Conservation (phyloP, 768 basidiomycete species). For the Amanita rubescens region DNA sequence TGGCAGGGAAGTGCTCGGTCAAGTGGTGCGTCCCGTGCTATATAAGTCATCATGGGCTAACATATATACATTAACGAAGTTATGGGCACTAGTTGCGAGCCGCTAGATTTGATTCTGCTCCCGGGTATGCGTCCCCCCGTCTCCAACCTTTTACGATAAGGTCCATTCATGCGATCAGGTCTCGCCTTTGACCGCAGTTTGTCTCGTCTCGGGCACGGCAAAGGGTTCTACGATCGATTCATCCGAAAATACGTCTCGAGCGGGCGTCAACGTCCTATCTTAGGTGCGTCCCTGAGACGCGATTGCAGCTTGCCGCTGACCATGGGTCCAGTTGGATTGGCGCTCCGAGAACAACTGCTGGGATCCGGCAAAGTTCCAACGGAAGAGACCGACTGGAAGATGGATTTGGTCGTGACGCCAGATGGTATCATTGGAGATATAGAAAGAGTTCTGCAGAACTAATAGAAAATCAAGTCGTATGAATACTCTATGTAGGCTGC, state of each 20-base stretch:
- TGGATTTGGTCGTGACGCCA: slow-evolving; percentile 53
- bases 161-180: slow-evolving; percentile 29
- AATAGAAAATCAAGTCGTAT: too few species aligned
- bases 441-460: too few species aligned
- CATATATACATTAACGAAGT: slow-evolving; percentile 17
- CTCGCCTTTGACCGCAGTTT: slow-evolving; percentile 67
- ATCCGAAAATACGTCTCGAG: slow-evolving; percentile 45
- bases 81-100: slow-evolving; percentile 28
- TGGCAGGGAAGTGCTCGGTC: slow-evolving; percentile 38
- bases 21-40: slow-evolving; percentile 36
- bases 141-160: neutral
- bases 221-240: slow-evolving; percentile 79
- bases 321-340: slow-evolving; percentile 45
- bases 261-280: slow-evolving; percentile 40
- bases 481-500: too few species aligned
- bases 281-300: slow-evolving; percentile 38
- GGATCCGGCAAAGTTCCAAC: slow-evolving; percentile 45
- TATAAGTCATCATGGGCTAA: too few species aligned
- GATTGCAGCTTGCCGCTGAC: neutral
- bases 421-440: slow-evolving; percentile 17
- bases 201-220: slow-evolving; percentile 73
- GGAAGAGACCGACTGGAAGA: slow-evolving; percentile 51
- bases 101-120: slow-evolving; percentile 57
- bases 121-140: slow-evolving; percentile 38
- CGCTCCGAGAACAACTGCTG: slow-evolving; percentile 57